phyloP scores from a whole-genome alignment of 2,329 filamentous ascomycete genomes.

The Pseudonectria foliicola region DNA sequence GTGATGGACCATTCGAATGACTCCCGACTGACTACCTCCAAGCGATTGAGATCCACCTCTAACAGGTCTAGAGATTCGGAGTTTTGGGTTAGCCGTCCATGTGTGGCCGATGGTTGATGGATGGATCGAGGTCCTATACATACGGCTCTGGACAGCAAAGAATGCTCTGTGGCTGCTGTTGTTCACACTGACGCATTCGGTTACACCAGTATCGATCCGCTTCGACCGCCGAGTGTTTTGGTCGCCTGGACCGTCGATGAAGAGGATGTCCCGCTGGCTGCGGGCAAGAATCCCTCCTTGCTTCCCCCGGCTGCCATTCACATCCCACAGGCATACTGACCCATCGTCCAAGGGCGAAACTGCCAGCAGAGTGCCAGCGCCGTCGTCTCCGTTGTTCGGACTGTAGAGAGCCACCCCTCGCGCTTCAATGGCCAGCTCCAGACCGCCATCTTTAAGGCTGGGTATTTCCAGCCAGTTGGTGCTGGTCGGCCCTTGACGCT shows the following conservation, averaged over 20 bases:
- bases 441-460: constrained; percentile 31
- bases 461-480: constrained; percentile 72
- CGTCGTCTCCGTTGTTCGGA: constrained; percentile 43
- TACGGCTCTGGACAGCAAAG: constrained; percentile 69
- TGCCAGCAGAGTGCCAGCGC: constrained; percentile 42
- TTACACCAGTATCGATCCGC: constrained; percentile 64
- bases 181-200: constrained; percentile 79
- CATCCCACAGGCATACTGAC: constrained; percentile 80
- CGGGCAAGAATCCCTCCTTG: constrained; percentile 58
- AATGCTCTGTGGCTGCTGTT: constrained; percentile 61
- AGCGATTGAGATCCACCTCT: constrained; percentile 71
- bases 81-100: constrained; percentile 1
- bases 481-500: constrained; percentile 66
- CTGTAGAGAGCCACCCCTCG: constrained; percentile 65
- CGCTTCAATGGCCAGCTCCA: constrained; percentile 52
- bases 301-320: constrained; percentile 46
- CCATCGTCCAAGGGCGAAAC: constrained; percentile 80
- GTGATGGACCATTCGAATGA: constrained; percentile 78
- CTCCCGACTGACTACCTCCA: constrained; percentile 61
- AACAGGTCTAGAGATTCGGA: constrained; percentile 47
- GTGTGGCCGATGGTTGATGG: neutral
- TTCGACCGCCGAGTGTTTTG: constrained; percentile 45
- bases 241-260: constrained; percentile 42
- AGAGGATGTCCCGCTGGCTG: constrained; percentile 61
- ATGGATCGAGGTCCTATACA: constrained; percentile 21